Conservation (phyloP, 768 basidiomycete genomes). For the Cubamyces sp. region DNA sequence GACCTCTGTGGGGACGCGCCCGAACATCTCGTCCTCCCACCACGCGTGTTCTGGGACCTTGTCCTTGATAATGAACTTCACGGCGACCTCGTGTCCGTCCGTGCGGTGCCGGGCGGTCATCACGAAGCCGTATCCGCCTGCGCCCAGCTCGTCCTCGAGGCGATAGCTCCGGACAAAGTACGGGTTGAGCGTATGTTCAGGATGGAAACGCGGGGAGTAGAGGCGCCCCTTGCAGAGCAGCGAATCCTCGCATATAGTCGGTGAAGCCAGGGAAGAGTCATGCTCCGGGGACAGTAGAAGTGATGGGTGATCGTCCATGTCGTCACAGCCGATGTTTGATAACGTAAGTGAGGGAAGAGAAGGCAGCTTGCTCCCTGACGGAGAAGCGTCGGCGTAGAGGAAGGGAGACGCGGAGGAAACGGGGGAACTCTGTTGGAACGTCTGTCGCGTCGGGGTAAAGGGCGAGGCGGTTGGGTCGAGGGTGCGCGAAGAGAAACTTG, state of each 20-base stretch:
- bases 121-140: slow-evolving; percentile 95
- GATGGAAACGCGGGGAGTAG: slow-evolving; percentile 60
- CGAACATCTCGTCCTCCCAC: slow-evolving; percentile 63
- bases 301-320: slow-evolving; percentile 22
- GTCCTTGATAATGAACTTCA: slow-evolving; percentile 92
- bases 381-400: slow-evolving; percentile 24
- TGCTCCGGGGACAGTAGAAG: slow-evolving; percentile 22
- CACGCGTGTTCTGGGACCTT: slow-evolving; percentile 62
- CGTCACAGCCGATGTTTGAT: slow-evolving; percentile 27
- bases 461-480: slow-evolving; percentile 26
- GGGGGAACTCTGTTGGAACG: slow-evolving; percentile 24
- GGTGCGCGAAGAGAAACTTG: slow-evolving; percentile 19
- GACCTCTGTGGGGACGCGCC: slow-evolving; percentile 80
- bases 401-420: slow-evolving; percentile 23
- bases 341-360: slow-evolving; percentile 32
- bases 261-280: slow-evolving; percentile 5
- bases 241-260: slow-evolving; percentile 21
- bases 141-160: slow-evolving; percentile 80
- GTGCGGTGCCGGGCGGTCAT: slow-evolving; percentile 76
- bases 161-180: slow-evolving; percentile 63
- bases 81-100: slow-evolving; percentile 75
- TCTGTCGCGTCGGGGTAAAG: slow-evolving; percentile 27
- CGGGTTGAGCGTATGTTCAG: slow-evolving; percentile 59
- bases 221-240: slow-evolving; percentile 33
- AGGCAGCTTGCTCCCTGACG: slow-evolving; percentile 23